A percentile compares a stretch with the other conserved stretches of the same genome.
These are phyloP conservation scores for Neurospora sp. DNA, from an alignment of 495 filamentous ascomycete species.

Conservation along the genomic window DNA sequence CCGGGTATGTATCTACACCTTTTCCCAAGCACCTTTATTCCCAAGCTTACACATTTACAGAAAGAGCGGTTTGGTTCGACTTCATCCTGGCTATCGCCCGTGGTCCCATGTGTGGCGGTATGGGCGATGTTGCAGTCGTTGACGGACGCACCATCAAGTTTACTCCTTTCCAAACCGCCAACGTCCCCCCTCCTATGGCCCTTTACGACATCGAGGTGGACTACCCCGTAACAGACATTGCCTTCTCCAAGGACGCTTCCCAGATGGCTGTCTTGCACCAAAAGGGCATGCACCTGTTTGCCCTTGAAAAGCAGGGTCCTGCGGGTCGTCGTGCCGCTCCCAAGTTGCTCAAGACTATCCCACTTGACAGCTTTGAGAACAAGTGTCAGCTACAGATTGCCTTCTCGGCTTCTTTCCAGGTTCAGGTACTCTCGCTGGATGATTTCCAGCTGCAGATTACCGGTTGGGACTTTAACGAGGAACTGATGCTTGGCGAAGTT, in stretches of 20 bases:
- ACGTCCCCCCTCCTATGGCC: slow-evolving; percentile 88
- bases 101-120: slow-evolving; percentile 47
- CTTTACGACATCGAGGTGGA: slow-evolving; percentile 59
- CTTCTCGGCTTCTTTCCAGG: slow-evolving; percentile 11
- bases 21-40: neutral
- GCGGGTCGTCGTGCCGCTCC: slow-evolving; percentile 20
- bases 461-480: slow-evolving; percentile 7
- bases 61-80: slow-evolving; percentile 50
- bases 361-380: neutral
- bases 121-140: slow-evolving; percentile 72
- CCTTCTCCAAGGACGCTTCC: slow-evolving; percentile 55
- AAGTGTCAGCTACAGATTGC: slow-evolving; percentile 12
- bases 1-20: slow-evolving; percentile 23
- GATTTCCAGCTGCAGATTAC: slow-evolving; percentile 15
- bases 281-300: slow-evolving; percentile 50
- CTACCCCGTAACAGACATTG: slow-evolving; percentile 60
- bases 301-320: slow-evolving; percentile 46
- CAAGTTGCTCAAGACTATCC: slow-evolving; percentile 13
- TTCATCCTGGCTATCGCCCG: slow-evolving; percentile 57
- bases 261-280: slow-evolving; percentile 63
- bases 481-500: slow-evolving; percentile 12
- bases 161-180: slow-evolving; percentile 73
- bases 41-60: slow-evolving; percentile 23
- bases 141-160: slow-evolving; percentile 76
- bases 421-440: slow-evolving; percentile 15